A percentile compares a stretch with the other conserved stretches of the same genome.
These are phyloP conservation scores for Nymphaea colorata DNA, from an alignment of 164 flowering plant genomes.

Conservation along the genomic window DNA sequence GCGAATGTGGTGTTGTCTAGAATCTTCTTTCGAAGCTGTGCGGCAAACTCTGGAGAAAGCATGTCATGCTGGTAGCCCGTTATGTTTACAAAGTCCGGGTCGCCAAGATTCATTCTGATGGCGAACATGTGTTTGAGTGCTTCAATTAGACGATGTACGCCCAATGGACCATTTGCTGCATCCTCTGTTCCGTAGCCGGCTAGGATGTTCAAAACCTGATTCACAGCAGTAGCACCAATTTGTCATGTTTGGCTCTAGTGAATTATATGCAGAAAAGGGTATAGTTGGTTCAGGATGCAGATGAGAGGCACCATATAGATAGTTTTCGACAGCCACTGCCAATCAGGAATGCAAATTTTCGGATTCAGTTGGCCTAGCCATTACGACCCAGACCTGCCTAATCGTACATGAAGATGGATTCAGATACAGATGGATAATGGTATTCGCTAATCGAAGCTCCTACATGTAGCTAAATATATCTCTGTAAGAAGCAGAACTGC, in stretches of 20 bases:
- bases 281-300: not conserved
- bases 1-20: slow-evolving; percentile 83
- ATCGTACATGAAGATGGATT: no score
- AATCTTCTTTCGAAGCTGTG: slow-evolving; percentile 42
- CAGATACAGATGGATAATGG: no score
- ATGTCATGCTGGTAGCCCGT: slow-evolving; percentile 31
- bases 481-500: no score
- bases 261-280: not conserved
- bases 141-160: slow-evolving; percentile 77
- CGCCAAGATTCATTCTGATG: slow-evolving; percentile 81
- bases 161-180: slow-evolving; percentile 48
- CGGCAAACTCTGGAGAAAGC: slow-evolving; percentile 63
- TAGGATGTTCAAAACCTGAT: slow-evolving; percentile 71
- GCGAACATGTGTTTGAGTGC: slow-evolving; percentile 88
- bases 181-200: slow-evolving; percentile 41
- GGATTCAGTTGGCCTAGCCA: no score
- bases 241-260: not conserved
- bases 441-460: no score
- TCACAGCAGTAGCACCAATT: not conserved
- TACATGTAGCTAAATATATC: no score
- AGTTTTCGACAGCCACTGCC: no score
- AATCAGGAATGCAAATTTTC: no score
- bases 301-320: not conserved
- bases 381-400: no score
- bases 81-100: slow-evolving; percentile 58